Conservation (phyloP, 2,329 filamentous ascomycete genomes). For the Cladophialophora psammophila region DNA sequence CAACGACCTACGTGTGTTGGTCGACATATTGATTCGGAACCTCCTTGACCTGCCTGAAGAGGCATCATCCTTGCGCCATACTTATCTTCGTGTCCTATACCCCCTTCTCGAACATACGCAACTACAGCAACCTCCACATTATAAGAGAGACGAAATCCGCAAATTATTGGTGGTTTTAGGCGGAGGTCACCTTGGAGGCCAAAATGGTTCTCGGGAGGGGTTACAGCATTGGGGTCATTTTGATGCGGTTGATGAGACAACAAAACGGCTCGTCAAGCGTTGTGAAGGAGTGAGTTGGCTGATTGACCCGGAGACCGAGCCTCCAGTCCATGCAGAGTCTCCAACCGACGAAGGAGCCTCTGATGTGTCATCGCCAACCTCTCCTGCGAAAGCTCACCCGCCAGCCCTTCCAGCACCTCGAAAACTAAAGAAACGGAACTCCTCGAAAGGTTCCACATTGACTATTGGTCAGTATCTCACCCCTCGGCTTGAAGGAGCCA, state of each 20-base stretch:
- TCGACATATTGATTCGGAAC: slow-evolving; percentile 96
- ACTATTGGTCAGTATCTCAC: slow-evolving; percentile 42
- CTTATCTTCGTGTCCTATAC: slow-evolving; percentile 90
- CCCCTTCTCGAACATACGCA: slow-evolving; percentile 92
- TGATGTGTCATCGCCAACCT: slow-evolving; percentile 34
- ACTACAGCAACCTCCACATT: slow-evolving; percentile 82
- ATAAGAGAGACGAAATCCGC: slow-evolving; percentile 86
- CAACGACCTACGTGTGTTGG: slow-evolving; percentile 90
- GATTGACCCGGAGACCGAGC: slow-evolving; percentile 45
- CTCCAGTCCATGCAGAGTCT: slow-evolving; percentile 40
- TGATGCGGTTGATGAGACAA: slow-evolving; percentile 59
- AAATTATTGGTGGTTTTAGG: slow-evolving; percentile 76
- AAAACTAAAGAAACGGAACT: slow-evolving; percentile 44
- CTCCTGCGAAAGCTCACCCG: slow-evolving; percentile 39
- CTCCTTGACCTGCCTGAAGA: slow-evolving; percentile 94
- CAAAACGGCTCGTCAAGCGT: slow-evolving; percentile 55
- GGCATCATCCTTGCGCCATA: slow-evolving; percentile 76
- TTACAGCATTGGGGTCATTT: slow-evolving; percentile 57
- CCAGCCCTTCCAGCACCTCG: slow-evolving; percentile 58
- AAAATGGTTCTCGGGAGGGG: slow-evolving; percentile 41
- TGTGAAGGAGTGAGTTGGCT: slow-evolving; percentile 58
- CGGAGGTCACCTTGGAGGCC: slow-evolving; percentile 72
- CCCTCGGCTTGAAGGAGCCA: slow-evolving; percentile 65
- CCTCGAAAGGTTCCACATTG: slow-evolving; percentile 42
- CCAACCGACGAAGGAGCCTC: slow-evolving; percentile 35